Evolutionary conservation across 345 rosid species (phyloP).

Genomic region (Arabidopsis suecica): DNA sequence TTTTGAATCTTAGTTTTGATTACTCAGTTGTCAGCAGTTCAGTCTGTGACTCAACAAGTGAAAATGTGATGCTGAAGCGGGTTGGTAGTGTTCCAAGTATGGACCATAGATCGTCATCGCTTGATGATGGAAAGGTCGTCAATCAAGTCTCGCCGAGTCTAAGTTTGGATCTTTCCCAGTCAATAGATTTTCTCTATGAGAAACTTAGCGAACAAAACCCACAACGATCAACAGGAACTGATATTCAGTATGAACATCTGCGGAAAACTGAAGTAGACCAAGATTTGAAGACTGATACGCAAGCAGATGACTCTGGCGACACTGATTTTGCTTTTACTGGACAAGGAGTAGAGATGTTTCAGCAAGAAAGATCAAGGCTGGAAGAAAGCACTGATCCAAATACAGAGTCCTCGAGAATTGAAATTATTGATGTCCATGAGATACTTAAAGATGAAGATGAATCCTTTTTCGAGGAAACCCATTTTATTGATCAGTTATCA

Average conservation of each 20-base stretch:
- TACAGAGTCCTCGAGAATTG: conserved; percentile 47
- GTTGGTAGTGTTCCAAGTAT: conserved; percentile 62
- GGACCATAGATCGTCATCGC: conserved; percentile 40
- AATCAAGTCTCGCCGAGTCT: conserved; percentile 49
- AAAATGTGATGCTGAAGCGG: conserved; percentile 48
- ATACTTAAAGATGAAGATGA: conserved; percentile 53
- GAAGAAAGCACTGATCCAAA: conserved; percentile 42
- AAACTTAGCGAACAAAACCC: conserved; percentile 61
- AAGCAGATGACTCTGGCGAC: conserved; percentile 44
- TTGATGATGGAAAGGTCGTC: conserved; percentile 53
- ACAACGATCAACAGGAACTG: conserved; percentile 39
- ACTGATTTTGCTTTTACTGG: conserved; percentile 52
- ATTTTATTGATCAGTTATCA: conserved; percentile 31
- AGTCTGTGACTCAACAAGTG: conserved; percentile 39
- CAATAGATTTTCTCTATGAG: conserved; percentile 62
- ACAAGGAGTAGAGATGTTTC: conserved; percentile 56
- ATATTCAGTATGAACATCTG: conserved; percentile 7
- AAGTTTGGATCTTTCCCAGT: conserved; percentile 68
- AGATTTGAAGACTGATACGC: conserved; percentile 42
- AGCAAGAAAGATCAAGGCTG: conserved; percentile 39
- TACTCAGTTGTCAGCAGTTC: conserved; percentile 53
- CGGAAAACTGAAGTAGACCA: conserved; percentile 32
- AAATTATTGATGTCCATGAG: conserved; percentile 61
- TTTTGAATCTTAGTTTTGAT: conserved; percentile 73
- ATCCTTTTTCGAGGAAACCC: conserved; percentile 37